Conservation (phyloP, 352 stramenopile species). For the Phytophthora lateralis region DNA sequence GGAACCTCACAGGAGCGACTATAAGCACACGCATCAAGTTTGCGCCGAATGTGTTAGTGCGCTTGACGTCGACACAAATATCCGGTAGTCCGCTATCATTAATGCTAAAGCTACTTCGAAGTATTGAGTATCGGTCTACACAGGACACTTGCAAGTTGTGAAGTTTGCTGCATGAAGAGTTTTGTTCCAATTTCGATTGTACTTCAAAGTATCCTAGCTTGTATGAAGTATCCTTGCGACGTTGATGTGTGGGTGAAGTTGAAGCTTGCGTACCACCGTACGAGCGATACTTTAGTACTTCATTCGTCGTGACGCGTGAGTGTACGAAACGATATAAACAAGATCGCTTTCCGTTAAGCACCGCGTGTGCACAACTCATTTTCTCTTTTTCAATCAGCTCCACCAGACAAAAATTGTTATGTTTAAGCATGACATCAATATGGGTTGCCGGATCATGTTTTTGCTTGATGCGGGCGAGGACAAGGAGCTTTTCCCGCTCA, state of each 20-base stretch:
- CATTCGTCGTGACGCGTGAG: background rate
- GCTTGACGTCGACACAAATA: too few species aligned
- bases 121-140: too few species aligned
- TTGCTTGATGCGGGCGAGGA: conserved; percentile 32
- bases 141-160: too few species aligned
- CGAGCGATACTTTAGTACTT: background rate
- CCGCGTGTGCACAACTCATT: conserved; percentile 1
- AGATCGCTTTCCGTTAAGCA: background rate
- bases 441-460: conserved; percentile 26
- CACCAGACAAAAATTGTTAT: background rate
- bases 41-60: too few species aligned
- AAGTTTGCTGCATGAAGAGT: too few species aligned
- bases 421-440: background rate
- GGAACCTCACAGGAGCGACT: too few species aligned
- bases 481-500: conserved; percentile 29
- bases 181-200: too few species aligned
- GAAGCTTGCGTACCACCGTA: conserved; percentile 8
- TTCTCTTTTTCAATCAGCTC: background rate
- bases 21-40: too few species aligned
- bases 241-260: conserved; percentile 22
- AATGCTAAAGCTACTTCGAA: too few species aligned
- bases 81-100: too few species aligned
- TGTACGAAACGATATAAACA: background rate
- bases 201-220: too few species aligned
- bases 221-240: too few species aligned